Base-by-base conservation (phyloP, 176 grass and related monocot species). In the Oryza officinalis region DNA sequence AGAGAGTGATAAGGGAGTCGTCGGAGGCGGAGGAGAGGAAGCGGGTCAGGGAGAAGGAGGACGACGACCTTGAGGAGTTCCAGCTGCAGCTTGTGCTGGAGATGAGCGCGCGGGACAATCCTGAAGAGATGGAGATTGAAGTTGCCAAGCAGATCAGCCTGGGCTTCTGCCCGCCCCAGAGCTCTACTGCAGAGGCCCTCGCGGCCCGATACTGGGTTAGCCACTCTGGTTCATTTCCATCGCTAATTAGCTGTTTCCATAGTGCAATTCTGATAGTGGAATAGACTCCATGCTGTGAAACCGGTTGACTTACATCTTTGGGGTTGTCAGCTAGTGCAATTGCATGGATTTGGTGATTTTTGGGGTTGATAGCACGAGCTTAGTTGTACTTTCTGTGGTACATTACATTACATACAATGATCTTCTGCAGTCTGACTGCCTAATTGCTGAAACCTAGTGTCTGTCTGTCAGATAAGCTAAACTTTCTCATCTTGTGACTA, bases 111-210 rank as follows among this genome's bases (percentile, higher is more conserved):
- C 85, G 85, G 75, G 96, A 99, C 89, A 94, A 99, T 85, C 93
- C 97, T 13, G 97, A 99, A 86, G 97, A 89, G 71, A 94, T 92
- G 79, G 93, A 99, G 86, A 96, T 99, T 33, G 93, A 96, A 86
- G 97, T 92, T 28, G 97, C 89, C 43, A 99, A 99, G 76, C 97
- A 92, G 85, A 95, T 99, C 73, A 99, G 97, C 49, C 87, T 99
- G 22, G 97, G 91, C 13, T 92, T 87, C 28, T 94, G 91, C 74
- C 75, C 81, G 3, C 81, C 90, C 2, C 63, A 92, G 77, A 91
- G 84, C 65, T 87, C 93, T 12, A 71, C 88, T 5, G 86, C 97
- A 0, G 91, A 94, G 65, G 88, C 91, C 45, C 67, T 94, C 26
- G 88, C 93, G 6, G 88, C 87, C 22, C 40, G 93, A 90, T 99